phyloP scores from a whole-genome alignment of 768 basidiomycete species.

The Vishniacozyma victoriae region DNA sequence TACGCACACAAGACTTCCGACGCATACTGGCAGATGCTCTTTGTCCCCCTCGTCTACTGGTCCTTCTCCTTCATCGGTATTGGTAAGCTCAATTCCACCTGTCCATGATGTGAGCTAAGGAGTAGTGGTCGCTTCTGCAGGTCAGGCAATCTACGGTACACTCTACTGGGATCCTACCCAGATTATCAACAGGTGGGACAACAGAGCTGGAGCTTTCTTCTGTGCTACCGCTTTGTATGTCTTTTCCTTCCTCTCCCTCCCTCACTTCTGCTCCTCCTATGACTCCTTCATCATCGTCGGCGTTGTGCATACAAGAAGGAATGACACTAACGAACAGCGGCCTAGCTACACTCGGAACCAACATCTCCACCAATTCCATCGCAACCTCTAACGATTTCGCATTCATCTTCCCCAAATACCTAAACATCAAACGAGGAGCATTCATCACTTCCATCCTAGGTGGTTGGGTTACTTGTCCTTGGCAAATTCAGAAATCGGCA shows the following conservation, averaged over 20 bases:
- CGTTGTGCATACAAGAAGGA: too few species aligned
- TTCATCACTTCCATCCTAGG: slow-evolving; percentile 33
- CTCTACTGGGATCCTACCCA: slow-evolving; percentile 66
- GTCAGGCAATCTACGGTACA: slow-evolving; percentile 62
- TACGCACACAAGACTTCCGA: slow-evolving; percentile 54
- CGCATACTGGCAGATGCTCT: slow-evolving; percentile 61
- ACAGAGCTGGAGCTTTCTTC: slow-evolving; percentile 80
- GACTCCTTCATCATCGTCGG: too few species aligned
- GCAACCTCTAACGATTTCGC: slow-evolving; percentile 41
- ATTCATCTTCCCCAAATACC: slow-evolving; percentile 32
- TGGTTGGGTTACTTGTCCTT: slow-evolving; percentile 32
- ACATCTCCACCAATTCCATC: slow-evolving; percentile 30
- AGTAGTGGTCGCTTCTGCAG: slow-evolving; percentile 73
- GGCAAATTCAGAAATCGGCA: slow-evolving; percentile 33
- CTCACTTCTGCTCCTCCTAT: too few species aligned
- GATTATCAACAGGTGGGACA: slow-evolving; percentile 72
- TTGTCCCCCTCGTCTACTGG: slow-evolving; percentile 73
- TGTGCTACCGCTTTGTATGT: slow-evolving; percentile 67
- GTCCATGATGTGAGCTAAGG: slow-evolving; percentile 49
- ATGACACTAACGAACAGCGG: too few species aligned
- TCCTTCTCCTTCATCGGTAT: slow-evolving; percentile 60
- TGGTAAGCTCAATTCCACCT: not conserved
- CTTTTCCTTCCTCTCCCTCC: not conserved
- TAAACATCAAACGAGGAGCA: slow-evolving; percentile 40
- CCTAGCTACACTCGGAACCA: not conserved